Conservation (phyloP, 1,139 yeast species). For the Taphrina pruni region DNA sequence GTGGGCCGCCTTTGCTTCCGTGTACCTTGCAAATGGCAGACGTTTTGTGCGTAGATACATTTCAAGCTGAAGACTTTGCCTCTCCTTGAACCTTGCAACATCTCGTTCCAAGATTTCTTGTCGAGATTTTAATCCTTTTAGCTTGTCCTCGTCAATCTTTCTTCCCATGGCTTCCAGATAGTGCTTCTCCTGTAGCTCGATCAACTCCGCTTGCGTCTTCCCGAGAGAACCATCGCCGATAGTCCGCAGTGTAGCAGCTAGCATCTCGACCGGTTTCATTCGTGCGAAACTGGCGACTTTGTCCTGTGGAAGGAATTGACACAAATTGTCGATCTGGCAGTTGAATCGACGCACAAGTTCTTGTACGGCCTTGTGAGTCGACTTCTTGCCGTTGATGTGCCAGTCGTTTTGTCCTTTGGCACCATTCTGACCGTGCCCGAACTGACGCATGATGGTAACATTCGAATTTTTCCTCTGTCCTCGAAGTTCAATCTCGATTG, state of each 20-base stretch:
- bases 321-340: slow-evolving; percentile 86
- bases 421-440: slow-evolving; percentile 33
- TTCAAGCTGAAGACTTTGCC: slow-evolving; percentile 45
- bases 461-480: slow-evolving; percentile 53
- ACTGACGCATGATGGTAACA: slow-evolving; percentile 56
- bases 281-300: slow-evolving; percentile 92
- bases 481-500: slow-evolving; percentile 70
- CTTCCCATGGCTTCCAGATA: slow-evolving; percentile 44
- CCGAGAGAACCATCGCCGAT: slow-evolving; percentile 68
- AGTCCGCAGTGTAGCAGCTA: slow-evolving; percentile 81
- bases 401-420: slow-evolving; percentile 57
- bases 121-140: slow-evolving; percentile 54
- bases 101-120: slow-evolving; percentile 46
- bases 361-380: slow-evolving; percentile 59
- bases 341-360: slow-evolving; percentile 60
- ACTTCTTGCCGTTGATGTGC: slow-evolving; percentile 59
- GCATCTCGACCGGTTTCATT: slow-evolving; percentile 72
- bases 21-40: slow-evolving; percentile 44
- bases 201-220: slow-evolving; percentile 64
- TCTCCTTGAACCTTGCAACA: slow-evolving; percentile 46
- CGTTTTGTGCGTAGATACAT: slow-evolving; percentile 39
- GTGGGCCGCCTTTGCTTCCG: slow-evolving; percentile 47
- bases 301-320: slow-evolving; percentile 95
- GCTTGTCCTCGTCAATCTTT: slow-evolving; percentile 44
- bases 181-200: slow-evolving; percentile 58